Percentiles rank a stretch among this genome's conserved stretches.
These are phyloP conservation scores for Penicillium glabrum DNA, from an alignment of 2,329 filamentous ascomycete species.

Conservation along the genomic window DNA sequence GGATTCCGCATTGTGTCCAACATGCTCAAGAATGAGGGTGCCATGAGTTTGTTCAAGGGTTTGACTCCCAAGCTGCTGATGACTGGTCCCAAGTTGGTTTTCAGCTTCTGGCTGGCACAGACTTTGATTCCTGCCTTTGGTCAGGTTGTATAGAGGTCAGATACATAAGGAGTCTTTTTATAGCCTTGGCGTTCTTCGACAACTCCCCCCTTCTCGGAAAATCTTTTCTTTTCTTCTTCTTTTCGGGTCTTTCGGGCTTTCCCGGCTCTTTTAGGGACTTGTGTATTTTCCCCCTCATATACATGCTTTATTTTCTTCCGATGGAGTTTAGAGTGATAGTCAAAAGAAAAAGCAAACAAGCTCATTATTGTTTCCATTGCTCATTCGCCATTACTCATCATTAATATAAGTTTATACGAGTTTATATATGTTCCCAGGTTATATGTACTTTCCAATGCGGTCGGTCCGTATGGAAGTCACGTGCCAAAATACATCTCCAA, in stretches of 20 bases:
- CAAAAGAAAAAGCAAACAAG: conserved; percentile 5
- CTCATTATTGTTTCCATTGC: neutral
- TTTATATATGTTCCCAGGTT: neutral
- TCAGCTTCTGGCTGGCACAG: conserved; percentile 99
- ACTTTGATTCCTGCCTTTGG: conserved; percentile 94
- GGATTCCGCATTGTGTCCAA: conserved; percentile 88
- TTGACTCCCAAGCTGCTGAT: conserved; percentile 96
- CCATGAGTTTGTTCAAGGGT: conserved; percentile 93
- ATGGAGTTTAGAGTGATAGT: conserved; percentile 6
- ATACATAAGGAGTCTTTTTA: conserved; percentile 16
- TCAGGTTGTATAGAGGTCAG: conserved; percentile 55
- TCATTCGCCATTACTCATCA: no score
- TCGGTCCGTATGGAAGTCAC: neutral
- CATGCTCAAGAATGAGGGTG: conserved; percentile 89
- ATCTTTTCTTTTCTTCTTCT: conserved; percentile 4
- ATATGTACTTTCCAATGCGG: neutral
- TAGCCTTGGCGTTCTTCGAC: conserved; percentile 24
- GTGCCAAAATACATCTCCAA: neutral
- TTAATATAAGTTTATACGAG: neutral
- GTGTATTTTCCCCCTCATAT: conserved; percentile 20
- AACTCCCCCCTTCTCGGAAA: conserved; percentile 11
- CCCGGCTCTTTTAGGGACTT: conserved; percentile 6
- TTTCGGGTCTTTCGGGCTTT: conserved; percentile 5
- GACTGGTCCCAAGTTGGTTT: conserved; percentile 98
- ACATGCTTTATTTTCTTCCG: conserved; percentile 19